phyloP scores from a whole-genome alignment of 208 protist species.

The Angomonas deanei region DNA sequence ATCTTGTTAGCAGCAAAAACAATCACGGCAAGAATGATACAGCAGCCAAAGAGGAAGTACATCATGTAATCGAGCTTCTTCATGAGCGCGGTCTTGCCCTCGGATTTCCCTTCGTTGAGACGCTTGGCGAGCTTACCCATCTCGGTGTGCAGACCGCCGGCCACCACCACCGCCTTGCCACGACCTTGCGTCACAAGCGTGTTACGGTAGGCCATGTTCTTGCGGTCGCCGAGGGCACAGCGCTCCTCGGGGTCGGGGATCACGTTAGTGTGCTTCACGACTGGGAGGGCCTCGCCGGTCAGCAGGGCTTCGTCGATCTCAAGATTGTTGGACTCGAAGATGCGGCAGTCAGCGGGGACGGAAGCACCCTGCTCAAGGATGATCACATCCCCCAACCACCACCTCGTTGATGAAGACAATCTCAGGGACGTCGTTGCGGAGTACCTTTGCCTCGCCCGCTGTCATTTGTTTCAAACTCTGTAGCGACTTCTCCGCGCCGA shows the following conservation, averaged over 20 bases:
- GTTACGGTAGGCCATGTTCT: constrained; percentile 88
- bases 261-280: constrained; percentile 75
- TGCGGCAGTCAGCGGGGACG: constrained; percentile 93
- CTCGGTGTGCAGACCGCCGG: constrained; percentile 72
- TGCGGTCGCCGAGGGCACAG: constrained; percentile 81
- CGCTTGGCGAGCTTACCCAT: constrained; percentile 85
- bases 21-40: constrained; percentile 62
- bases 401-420: constrained; percentile 93
- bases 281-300: constrained; percentile 90
- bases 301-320: constrained; percentile 91
- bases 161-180: constrained; percentile 72
- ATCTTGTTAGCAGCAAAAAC: constrained; percentile 82
- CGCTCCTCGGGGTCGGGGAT: constrained; percentile 67
- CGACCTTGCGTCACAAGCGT: constrained; percentile 84
- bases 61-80: constrained; percentile 85
- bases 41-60: constrained; percentile 83
- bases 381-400: constrained; percentile 95
- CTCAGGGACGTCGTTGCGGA: constrained; percentile 84
- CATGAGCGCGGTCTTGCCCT: constrained; percentile 73
- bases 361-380: constrained; percentile 88
- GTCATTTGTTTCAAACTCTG: constrained; percentile 85
- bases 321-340: constrained; percentile 83
- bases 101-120: constrained; percentile 29
- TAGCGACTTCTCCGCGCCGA: constrained; percentile 78
- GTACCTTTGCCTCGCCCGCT: constrained; percentile 77